Evolutionary conservation across 164 flowering plant genomes (phyloP).

Genomic region (Sextonia rubra): DNA sequence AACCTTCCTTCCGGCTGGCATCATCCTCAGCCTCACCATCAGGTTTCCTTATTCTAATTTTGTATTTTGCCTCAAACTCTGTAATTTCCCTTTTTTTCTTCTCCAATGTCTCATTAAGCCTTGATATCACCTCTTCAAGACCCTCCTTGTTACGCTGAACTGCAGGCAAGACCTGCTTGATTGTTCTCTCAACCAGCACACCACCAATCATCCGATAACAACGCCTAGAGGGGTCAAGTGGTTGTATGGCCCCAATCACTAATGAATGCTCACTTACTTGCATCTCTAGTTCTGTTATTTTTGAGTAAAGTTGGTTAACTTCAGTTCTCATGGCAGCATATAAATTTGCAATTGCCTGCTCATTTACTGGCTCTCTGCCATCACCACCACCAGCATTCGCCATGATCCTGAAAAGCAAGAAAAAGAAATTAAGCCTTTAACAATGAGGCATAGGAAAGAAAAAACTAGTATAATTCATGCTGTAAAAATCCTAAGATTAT

Average conservation of each 20-base stretch:
- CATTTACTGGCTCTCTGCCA: slow-evolving; percentile 56
- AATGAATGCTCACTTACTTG: slow-evolving; percentile 89
- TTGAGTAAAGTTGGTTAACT: slow-evolving; percentile 74
- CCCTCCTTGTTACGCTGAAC: slow-evolving; percentile 89
- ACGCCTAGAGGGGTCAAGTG: slow-evolving; percentile 77
- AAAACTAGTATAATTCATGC: too few relatives aligned
- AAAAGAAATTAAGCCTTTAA: neutral
- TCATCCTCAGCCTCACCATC: slow-evolving; percentile 61
- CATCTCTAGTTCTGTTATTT: slow-evolving; percentile 91
- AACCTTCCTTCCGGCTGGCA: slow-evolving; percentile 54
- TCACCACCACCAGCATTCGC: slow-evolving; percentile 18
- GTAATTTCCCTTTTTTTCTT: slow-evolving; percentile 74
- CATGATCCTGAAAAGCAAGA: slow-evolving; percentile 7
- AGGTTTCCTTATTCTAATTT: slow-evolving; percentile 60
- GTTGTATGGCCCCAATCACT: slow-evolving; percentile 73
- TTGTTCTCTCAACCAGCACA: slow-evolving; percentile 88
- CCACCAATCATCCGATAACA: slow-evolving; percentile 97
- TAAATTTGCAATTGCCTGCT: slow-evolving; percentile 75
- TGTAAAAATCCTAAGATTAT: too few relatives aligned
- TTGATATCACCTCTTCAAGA: slow-evolving; percentile 74
- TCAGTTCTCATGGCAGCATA: slow-evolving; percentile 74
- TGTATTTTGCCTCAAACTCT: slow-evolving; percentile 80
- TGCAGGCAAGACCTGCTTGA: slow-evolving; percentile 88
- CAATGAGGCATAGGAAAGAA: too few relatives aligned
- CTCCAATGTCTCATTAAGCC: slow-evolving; percentile 72